Percentiles rank a stretch among this genome's conserved stretches.
Evolutionary conservation across 768 basidiomycete genomes (phyloP).

Genomic region (Asterophora lycoperdoides): DNA sequence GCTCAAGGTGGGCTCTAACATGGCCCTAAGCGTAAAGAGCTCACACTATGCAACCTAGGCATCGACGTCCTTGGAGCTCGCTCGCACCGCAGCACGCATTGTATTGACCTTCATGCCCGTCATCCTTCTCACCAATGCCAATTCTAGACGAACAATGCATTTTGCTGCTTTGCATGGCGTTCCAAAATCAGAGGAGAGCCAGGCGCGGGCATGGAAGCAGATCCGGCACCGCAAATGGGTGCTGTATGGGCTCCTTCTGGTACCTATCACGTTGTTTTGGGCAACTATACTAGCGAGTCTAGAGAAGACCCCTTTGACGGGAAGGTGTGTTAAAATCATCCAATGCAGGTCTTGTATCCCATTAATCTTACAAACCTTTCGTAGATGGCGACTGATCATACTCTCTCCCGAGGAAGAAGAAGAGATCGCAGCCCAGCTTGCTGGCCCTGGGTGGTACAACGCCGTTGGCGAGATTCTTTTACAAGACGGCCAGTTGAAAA

Average conservation of each 20-base stretch:
- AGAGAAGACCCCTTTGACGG: slow-evolving; percentile 81
- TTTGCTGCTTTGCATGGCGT: slow-evolving; percentile 46
- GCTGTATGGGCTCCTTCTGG: slow-evolving; percentile 52
- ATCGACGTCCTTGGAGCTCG: slow-evolving; percentile 68
- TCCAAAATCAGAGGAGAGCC: slow-evolving; percentile 51
- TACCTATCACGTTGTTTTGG: slow-evolving; percentile 62
- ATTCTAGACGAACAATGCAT: slow-evolving; percentile 46
- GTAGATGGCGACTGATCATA: slow-evolving; percentile 84
- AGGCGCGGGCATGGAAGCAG: slow-evolving; percentile 39
- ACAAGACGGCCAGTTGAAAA: slow-evolving; percentile 52
- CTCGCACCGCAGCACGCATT: slow-evolving; percentile 65
- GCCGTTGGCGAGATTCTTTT: slow-evolving; percentile 79
- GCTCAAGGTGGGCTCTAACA: slow-evolving; percentile 51
- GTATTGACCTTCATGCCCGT: slow-evolving; percentile 74
- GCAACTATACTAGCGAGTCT: slow-evolving; percentile 66
- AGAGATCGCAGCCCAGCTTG: slow-evolving; percentile 75
- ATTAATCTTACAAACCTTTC: slow-evolving; percentile 1
- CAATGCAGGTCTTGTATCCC: not conserved
- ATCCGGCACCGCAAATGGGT: slow-evolving; percentile 47
- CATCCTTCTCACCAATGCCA: slow-evolving; percentile 55
- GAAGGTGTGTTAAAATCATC: slow-evolving; percentile 49
- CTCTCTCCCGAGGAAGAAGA: slow-evolving; percentile 93
- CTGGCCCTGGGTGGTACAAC: slow-evolving; percentile 82
- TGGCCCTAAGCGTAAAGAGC: not conserved
- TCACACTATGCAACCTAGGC: slow-evolving; percentile 40